Conservation (phyloP, 2,329 filamentous ascomycete species). For the Claviceps sp. region DNA sequence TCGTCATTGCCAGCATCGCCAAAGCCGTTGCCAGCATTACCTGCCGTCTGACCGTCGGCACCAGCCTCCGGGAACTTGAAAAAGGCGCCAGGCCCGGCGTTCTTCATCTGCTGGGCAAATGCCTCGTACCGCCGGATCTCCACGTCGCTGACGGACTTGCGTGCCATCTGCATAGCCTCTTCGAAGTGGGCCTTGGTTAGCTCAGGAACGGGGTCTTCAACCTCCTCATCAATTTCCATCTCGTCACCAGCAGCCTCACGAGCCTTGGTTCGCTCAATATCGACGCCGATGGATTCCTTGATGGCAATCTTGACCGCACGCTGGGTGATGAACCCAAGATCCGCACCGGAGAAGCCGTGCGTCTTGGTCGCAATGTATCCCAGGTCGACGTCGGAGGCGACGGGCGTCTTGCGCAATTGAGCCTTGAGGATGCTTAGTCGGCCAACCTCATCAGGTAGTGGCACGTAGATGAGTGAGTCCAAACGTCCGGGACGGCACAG, state of each 20-base stretch:
- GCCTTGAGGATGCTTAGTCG: slow-evolving; percentile 85
- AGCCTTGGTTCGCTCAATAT: slow-evolving; percentile 83
- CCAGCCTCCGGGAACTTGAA: slow-evolving; percentile 88
- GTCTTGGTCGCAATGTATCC: slow-evolving; percentile 91
- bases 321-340: slow-evolving; percentile 98
- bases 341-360: slow-evolving; percentile 97
- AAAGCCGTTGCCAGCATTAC: slow-evolving; percentile 51
- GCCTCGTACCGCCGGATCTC: slow-evolving; percentile 98
- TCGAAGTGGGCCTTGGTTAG: slow-evolving; percentile 95
- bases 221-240: slow-evolving; percentile 56
- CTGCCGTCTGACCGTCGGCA: slow-evolving; percentile 46
- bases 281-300: slow-evolving; percentile 82
- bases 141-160: slow-evolving; percentile 87
- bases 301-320: slow-evolving; percentile 98
- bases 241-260: slow-evolving; percentile 76
- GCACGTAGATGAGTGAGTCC: slow-evolving; percentile 96
- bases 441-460: slow-evolving; percentile 81
- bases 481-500: slow-evolving; percentile 97
- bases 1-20: slow-evolving; percentile 88
- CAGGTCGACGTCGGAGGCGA: slow-evolving; percentile 75
- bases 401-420: slow-evolving; percentile 95
- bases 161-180: slow-evolving; percentile 92
- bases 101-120: slow-evolving; percentile 99
- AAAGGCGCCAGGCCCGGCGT: slow-evolving; percentile 84
- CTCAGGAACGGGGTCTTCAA: slow-evolving; percentile 87